These are phyloP conservation scores for Pyricularia sp. DNA, from an alignment of 2,329 filamentous ascomycete species.

Conservation along the genomic window DNA sequence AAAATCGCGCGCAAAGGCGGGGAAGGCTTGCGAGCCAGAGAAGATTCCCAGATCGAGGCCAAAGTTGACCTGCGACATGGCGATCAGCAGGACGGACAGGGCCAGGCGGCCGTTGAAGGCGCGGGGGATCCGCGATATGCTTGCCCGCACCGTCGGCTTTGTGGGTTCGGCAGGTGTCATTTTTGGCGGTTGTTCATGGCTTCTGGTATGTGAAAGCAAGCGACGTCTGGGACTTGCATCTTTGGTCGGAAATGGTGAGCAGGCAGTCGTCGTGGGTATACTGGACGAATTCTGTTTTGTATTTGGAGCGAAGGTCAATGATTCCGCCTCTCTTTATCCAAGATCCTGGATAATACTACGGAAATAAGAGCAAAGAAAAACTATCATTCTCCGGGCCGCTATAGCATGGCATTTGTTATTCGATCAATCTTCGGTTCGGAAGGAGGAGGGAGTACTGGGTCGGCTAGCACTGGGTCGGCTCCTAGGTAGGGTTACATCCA, in stretches of 20 bases:
- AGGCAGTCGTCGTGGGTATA: too few species aligned
- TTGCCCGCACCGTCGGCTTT: background rate
- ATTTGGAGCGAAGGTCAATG: background rate
- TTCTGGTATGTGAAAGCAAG: too few species aligned
- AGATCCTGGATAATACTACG: background rate
- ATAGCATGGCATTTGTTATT: background rate
- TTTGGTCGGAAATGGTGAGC: too few species aligned
- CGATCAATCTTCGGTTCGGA: background rate
- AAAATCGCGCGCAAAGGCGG: constrained; percentile 23
- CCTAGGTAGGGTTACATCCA: background rate
- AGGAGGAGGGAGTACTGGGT: background rate
- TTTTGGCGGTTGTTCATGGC: background rate
- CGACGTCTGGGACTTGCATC: too few species aligned
- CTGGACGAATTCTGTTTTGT: background rate
- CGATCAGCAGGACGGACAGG: constrained; percentile 17
- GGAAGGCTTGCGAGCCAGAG: constrained; percentile 27
- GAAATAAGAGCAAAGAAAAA: background rate
- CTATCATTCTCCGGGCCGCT: too few species aligned
- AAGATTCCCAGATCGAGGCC: constrained; percentile 28
- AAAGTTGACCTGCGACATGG: constrained; percentile 28
- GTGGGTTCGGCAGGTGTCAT: background rate
- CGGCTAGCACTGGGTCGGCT: background rate
- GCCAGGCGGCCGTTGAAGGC: constrained; percentile 12
- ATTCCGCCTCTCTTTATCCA: background rate
- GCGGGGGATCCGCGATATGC: constrained; percentile 11